A percentile compares a stretch with the other conserved stretches of the same genome.
phyloP scores from a whole-genome alignment of 352 stramenopile species.

The Pythium rhizo-oryzae region DNA sequence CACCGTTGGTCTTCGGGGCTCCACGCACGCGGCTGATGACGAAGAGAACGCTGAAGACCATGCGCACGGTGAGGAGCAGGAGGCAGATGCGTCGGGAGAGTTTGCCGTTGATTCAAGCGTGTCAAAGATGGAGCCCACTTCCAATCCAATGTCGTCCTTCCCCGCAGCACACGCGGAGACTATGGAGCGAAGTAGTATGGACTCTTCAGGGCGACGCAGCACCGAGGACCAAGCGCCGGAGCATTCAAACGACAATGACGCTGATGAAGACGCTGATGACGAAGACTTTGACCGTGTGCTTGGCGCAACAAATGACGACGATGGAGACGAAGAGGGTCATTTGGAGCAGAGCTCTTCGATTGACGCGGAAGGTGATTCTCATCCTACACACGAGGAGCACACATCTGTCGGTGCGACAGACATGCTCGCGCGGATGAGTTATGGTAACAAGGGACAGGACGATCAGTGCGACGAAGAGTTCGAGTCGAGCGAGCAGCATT shows the following conservation, averaged over 20 bases:
- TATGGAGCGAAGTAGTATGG: too few species aligned
- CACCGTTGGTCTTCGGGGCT: neutral
- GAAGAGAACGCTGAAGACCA: neutral
- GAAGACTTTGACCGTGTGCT: conserved; percentile 9
- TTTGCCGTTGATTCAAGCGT: neutral
- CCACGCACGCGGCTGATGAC: neutral
- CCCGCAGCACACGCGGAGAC: too few species aligned
- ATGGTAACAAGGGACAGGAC: neutral
- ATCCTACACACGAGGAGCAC: neutral
- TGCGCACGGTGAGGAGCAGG: neutral
- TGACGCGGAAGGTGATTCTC: neutral
- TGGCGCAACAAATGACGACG: neutral
- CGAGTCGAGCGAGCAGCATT: neutral
- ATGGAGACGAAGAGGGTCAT: conserved; percentile 5
- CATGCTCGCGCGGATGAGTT: neutral
- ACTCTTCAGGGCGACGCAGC: too few species aligned
- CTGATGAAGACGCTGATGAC: conserved; percentile 8
- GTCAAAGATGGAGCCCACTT: too few species aligned
- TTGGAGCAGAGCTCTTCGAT: conserved; percentile 12
- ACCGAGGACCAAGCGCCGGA: neutral
- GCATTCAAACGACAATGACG: neutral
- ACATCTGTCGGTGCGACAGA: too few species aligned
- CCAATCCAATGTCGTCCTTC: too few species aligned
- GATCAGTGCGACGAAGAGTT: neutral
- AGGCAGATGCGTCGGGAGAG: neutral